phyloP scores from a whole-genome alignment of 2,329 filamentous ascomycete species.

The Tympanopsis confertula region DNA sequence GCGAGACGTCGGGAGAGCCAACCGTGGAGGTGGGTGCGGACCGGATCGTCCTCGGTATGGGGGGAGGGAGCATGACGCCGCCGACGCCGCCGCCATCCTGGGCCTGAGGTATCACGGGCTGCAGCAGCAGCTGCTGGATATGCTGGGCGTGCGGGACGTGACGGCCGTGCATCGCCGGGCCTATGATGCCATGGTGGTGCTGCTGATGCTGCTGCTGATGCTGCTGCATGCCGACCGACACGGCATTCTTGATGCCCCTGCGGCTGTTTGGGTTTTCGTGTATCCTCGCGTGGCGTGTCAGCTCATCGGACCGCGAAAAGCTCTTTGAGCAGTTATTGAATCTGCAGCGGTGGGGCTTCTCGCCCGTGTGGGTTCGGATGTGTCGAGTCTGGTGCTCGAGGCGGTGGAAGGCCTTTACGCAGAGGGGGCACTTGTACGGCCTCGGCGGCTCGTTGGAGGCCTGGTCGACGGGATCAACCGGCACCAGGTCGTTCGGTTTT shows the following conservation, averaged over 20 bases:
- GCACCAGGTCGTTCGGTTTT: slow-evolving; percentile 50
- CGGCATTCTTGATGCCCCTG: slow-evolving; percentile 76
- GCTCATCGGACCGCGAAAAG: slow-evolving; percentile 90
- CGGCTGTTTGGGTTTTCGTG: slow-evolving; percentile 98
- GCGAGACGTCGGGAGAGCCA: slow-evolving; percentile 89
- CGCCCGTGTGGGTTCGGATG: slow-evolving; percentile 92
- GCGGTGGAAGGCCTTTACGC: slow-evolving; percentile 96
- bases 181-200: slow-evolving; percentile 40
- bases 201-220: slow-evolving; percentile 42
- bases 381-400: slow-evolving; percentile 86
- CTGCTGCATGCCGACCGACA: slow-evolving; percentile 27
- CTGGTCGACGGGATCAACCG: slow-evolving; percentile 48
- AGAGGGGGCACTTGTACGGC: slow-evolving; percentile 96
- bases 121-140: slow-evolving; percentile 27
- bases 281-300: slow-evolving; percentile 93
- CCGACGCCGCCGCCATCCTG: slow-evolving; percentile 32
- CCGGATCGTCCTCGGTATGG: slow-evolving; percentile 68
- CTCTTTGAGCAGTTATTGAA: slow-evolving; percentile 94
- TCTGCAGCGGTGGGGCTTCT: slow-evolving; percentile 94
- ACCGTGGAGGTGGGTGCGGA: slow-evolving; percentile 80
- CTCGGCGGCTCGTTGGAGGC: slow-evolving; percentile 68
- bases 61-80: slow-evolving; percentile 69
- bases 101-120: slow-evolving; percentile 36
- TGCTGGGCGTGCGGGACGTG: slow-evolving; percentile 6
- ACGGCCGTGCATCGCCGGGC: slow-evolving; percentile 19